These are phyloP conservation scores for Boletus coccyginus DNA, from an alignment of 768 basidiomycete genomes.

Conservation along the genomic window DNA sequence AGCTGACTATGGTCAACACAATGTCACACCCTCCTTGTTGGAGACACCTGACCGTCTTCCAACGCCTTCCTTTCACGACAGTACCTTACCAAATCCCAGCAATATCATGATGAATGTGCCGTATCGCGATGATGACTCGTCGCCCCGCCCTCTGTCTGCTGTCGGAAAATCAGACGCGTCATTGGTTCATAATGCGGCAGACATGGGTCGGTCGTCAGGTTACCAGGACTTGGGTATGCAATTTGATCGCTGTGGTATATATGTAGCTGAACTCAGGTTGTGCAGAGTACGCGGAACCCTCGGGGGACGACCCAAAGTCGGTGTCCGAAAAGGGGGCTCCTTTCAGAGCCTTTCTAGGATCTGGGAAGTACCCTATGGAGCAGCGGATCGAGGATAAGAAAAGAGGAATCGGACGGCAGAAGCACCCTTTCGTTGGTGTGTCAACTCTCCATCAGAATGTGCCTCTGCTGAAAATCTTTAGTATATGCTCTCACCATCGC, in stretches of 20 bases:
- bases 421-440: conserved; percentile 73
- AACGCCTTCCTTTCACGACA: conserved; percentile 14
- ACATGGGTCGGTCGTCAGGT: conserved; percentile 34
- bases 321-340: conserved; percentile 41
- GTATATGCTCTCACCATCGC: conserved; percentile 62
- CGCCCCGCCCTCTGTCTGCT: conserved; percentile 11
- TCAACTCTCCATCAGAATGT: conserved; percentile 1
- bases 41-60: conserved; percentile 13
- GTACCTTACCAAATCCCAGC: neutral
- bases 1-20: conserved; percentile 26
- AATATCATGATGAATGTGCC: conserved; percentile 7
- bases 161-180: conserved; percentile 30
- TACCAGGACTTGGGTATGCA: conserved; percentile 56
- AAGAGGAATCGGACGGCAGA: conserved; percentile 80
- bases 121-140: conserved; percentile 24
- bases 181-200: conserved; percentile 48
- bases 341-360: conserved; percentile 42
- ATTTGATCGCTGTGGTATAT: neutral
- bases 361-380: conserved; percentile 59
- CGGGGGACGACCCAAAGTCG: conserved; percentile 21
- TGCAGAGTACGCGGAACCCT: conserved; percentile 66
- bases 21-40: conserved; percentile 12
- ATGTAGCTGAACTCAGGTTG: neutral
- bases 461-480: conserved; percentile 22
- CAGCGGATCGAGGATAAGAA: conserved; percentile 89